Evolutionary conservation across 2,329 filamentous ascomycete species (phyloP).

Genomic region (Pseudogymnoascus sp.): DNA sequence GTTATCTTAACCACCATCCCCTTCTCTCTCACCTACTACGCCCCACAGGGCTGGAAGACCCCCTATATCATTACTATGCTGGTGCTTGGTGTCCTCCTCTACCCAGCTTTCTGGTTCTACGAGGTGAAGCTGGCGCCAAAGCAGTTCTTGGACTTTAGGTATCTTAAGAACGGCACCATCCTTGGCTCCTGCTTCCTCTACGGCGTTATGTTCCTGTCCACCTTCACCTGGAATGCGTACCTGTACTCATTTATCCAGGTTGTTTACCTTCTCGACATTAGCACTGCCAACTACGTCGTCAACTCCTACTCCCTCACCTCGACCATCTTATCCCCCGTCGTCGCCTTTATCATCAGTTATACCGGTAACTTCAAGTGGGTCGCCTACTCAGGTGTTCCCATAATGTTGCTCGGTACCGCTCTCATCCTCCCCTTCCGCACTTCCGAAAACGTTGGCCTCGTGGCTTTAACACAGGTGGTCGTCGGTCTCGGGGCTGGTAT

Average conservation of each 20-base stretch:
- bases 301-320: constrained; percentile 43
- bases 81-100: constrained; percentile 35
- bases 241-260: constrained; percentile 46
- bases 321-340: constrained; percentile 38
- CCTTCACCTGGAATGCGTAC: constrained; percentile 30
- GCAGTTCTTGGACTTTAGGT: constrained; percentile 44
- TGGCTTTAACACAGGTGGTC: constrained; percentile 51
- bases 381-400: constrained; percentile 39
- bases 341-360: constrained; percentile 41
- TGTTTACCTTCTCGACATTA: constrained; percentile 40
- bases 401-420: constrained; percentile 46
- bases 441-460: constrained; percentile 37
- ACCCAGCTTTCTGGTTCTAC: constrained; percentile 28
- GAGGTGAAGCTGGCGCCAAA: constrained; percentile 48
- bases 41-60: constrained; percentile 14
- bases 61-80: constrained; percentile 42
- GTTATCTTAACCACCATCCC: background rate
- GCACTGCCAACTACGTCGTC: constrained; percentile 41
- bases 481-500: constrained; percentile 50
- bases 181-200: constrained; percentile 36
- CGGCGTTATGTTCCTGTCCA: constrained; percentile 33
- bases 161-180: constrained; percentile 41
- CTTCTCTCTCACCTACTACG: background rate
- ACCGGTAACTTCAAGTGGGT: constrained; percentile 46
- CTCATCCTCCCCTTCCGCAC: constrained; percentile 52